These are phyloP conservation scores for Candida sp. DNA, from an alignment of 1,139 yeast genomes.

Conservation along the genomic window DNA sequence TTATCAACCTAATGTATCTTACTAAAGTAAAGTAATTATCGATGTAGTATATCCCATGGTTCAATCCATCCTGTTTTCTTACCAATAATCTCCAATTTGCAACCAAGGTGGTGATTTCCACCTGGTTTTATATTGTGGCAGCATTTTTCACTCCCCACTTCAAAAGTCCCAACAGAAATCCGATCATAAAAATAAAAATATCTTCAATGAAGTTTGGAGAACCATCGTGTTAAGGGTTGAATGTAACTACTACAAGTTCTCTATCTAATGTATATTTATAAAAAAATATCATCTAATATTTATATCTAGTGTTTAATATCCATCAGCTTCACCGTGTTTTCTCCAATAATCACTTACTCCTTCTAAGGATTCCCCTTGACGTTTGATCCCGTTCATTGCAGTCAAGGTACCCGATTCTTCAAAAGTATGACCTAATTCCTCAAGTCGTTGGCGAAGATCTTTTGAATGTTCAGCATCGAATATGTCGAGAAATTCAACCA, in stretches of 20 bases:
- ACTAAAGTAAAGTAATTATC: too few species aligned
- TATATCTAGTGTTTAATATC: conserved; percentile 20
- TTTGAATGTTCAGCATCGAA: conserved; percentile 22
- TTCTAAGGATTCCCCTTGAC: conserved; percentile 14
- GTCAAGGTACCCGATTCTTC: conserved; percentile 35
- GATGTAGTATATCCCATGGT: too few species aligned
- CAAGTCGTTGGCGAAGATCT: conserved; percentile 12
- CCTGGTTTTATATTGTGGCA: too few species aligned
- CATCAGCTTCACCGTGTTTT: conserved; percentile 40
- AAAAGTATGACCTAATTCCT: conserved; percentile 25
- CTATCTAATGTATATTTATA: too few species aligned
- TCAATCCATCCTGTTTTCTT: too few species aligned
- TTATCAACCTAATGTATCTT: too few species aligned
- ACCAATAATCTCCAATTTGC: too few species aligned
- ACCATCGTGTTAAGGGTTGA: background rate
- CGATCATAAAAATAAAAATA: background rate
- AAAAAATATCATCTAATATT: too few species aligned
- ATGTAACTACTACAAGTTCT: too few species aligned
- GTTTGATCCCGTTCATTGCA: conserved; percentile 41
- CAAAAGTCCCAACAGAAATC: background rate
- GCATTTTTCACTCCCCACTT: background rate
- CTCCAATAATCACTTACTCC: conserved; percentile 49
- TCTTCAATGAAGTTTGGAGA: background rate
- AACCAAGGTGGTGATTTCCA: too few species aligned
- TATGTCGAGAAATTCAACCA: conserved; percentile 50